A percentile compares a stretch with the other conserved stretches of the same genome.
Evolutionary conservation across 2,329 filamentous ascomycete species (phyloP).

Genomic region (Aureobasidium leucospermi): DNA sequence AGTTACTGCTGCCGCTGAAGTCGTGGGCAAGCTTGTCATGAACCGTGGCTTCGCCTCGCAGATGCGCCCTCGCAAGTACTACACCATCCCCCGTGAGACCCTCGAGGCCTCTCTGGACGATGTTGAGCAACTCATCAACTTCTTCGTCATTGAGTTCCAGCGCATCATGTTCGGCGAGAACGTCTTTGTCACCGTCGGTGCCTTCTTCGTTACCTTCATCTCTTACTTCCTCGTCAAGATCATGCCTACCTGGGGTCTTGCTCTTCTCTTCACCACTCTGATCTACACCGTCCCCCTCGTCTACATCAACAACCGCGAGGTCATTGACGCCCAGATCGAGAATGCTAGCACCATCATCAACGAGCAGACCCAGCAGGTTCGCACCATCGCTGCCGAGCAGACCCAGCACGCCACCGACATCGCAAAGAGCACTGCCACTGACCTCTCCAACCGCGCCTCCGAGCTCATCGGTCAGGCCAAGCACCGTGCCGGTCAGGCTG

Average conservation of each 20-base stretch:
- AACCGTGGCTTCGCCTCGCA: slow-evolving; percentile 53
- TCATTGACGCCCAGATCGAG: slow-evolving; percentile 54
- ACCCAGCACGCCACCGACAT: slow-evolving; percentile 51
- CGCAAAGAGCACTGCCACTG: slow-evolving; percentile 52
- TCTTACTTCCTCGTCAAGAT: slow-evolving; percentile 61
- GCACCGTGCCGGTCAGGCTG: slow-evolving; percentile 20
- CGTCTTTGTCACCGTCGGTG: slow-evolving; percentile 51
- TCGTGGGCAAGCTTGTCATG: slow-evolving; percentile 48
- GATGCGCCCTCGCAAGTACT: slow-evolving; percentile 58
- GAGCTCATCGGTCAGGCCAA: slow-evolving; percentile 42
- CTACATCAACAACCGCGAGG: slow-evolving; percentile 58
- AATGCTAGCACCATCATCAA: slow-evolving; percentile 48
- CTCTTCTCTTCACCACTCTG: slow-evolving; percentile 48
- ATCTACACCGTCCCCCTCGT: slow-evolving; percentile 54
- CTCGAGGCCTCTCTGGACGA: slow-evolving; percentile 56
- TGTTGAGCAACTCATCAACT: slow-evolving; percentile 58
- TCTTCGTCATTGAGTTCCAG: slow-evolving; percentile 62
- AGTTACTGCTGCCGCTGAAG: slow-evolving; percentile 52
- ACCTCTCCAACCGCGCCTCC: slow-evolving; percentile 55
- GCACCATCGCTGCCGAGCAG: slow-evolving; percentile 53
- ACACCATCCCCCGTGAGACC: slow-evolving; percentile 57
- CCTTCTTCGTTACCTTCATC: slow-evolving; percentile 51
- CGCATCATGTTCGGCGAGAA: slow-evolving; percentile 61
- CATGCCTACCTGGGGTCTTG: slow-evolving; percentile 57
- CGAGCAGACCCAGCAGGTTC: slow-evolving; percentile 53